phyloP scores from a whole-genome alignment of 306 rosid genomes.

The Heteromeles arbutifolia region DNA sequence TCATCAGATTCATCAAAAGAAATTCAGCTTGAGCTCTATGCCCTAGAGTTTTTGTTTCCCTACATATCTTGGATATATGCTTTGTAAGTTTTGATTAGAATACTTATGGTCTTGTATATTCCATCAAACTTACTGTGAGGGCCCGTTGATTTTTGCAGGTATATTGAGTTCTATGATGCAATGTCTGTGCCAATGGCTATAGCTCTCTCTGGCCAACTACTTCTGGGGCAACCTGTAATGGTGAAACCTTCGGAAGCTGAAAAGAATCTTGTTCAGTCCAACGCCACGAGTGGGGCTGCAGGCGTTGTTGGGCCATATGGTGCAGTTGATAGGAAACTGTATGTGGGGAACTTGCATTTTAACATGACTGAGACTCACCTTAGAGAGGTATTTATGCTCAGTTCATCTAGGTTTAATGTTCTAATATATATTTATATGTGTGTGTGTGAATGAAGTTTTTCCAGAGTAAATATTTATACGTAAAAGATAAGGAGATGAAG shows the following conservation, averaged over 20 bases:
- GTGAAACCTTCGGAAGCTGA: slow-evolving; percentile 99
- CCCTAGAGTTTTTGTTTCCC: slow-evolving; percentile 76
- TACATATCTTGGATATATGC: slow-evolving; percentile 74
- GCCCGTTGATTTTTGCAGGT: slow-evolving; percentile 67
- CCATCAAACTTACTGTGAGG: slow-evolving; percentile 46
- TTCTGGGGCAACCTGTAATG: slow-evolving; percentile 96
- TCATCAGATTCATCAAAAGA: slow-evolving; percentile 79
- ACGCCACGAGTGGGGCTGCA: slow-evolving; percentile 57
- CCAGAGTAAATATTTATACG: too few relatives aligned
- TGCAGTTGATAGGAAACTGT: slow-evolving; percentile 87
- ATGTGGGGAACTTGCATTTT: slow-evolving; percentile 96
- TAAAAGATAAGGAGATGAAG: too few relatives aligned
- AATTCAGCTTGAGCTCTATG: slow-evolving; percentile 89
- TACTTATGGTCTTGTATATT: slow-evolving; percentile 19
- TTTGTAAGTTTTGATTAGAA: slow-evolving; percentile 63
- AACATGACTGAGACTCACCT: slow-evolving; percentile 95
- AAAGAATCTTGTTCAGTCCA: slow-evolving; percentile 95
- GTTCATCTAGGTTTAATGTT: not conserved
- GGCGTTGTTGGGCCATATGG: slow-evolving; percentile 82
- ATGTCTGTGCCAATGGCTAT: slow-evolving; percentile 99
- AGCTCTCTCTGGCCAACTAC: slow-evolving; percentile 93
- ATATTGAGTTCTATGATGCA: slow-evolving; percentile 94
- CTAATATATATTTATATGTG: not conserved
- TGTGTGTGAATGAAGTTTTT: not conserved
- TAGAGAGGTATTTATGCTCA: slow-evolving; percentile 58